Evolutionary conservation across 495 filamentous ascomycete species (phyloP).

Genomic region (Entonaema liquescens): DNA sequence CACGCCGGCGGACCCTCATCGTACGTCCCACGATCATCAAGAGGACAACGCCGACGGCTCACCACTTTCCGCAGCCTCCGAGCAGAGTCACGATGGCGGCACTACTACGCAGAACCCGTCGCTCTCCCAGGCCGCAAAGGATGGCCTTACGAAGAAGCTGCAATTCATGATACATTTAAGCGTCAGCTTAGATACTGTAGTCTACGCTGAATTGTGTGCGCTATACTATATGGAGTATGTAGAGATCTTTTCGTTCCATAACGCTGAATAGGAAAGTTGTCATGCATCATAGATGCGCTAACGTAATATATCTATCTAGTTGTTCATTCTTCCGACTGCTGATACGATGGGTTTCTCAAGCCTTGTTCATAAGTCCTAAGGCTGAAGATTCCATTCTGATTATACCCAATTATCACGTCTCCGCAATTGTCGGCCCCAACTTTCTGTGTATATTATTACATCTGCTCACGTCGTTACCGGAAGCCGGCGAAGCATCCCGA

Average conservation of each 20-base stretch:
- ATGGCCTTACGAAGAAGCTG: slow-evolving; percentile 63
- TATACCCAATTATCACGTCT: slow-evolving; percentile 74
- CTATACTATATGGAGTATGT: slow-evolving; percentile 93
- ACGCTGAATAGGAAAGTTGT: not conserved
- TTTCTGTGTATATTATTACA: slow-evolving; percentile 78
- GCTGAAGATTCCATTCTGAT: slow-evolving; percentile 61
- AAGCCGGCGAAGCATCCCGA: slow-evolving; percentile 76
- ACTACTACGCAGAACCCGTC: slow-evolving; percentile 33
- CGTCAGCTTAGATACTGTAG: slow-evolving; percentile 78
- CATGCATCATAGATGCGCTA: slow-evolving; percentile 1
- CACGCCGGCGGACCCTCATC: slow-evolving; percentile 58
- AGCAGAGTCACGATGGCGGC: slow-evolving; percentile 27
- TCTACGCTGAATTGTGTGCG: slow-evolving; percentile 80
- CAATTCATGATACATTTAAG: slow-evolving; percentile 75
- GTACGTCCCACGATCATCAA: slow-evolving; percentile 43
- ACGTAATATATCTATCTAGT: slow-evolving; percentile 61
- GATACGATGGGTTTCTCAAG: slow-evolving; percentile 74
- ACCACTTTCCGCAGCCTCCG: slow-evolving; percentile 38
- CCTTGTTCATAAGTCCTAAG: slow-evolving; percentile 82
- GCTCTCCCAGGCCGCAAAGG: slow-evolving; percentile 47
- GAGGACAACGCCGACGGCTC: slow-evolving; percentile 44
- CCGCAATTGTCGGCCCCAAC: slow-evolving; percentile 74
- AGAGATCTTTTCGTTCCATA: not conserved
- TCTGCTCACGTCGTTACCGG: slow-evolving; percentile 65
- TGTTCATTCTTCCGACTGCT: slow-evolving; percentile 79